Conservation (phyloP, 2,329 filamentous ascomycete genomes). For the Fusarium tuaranense region DNA sequence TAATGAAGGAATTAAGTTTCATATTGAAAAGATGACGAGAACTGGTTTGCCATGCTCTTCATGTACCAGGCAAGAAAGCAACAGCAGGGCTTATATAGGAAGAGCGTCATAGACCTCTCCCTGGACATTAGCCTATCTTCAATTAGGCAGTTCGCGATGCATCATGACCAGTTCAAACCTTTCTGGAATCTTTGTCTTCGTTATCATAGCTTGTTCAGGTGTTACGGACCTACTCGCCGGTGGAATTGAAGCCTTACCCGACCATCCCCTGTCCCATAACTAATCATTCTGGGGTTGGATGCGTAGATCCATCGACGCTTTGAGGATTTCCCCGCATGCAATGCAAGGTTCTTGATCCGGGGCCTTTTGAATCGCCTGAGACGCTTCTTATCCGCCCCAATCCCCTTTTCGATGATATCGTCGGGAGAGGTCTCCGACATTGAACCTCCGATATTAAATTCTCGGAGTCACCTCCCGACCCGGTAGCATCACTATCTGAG, state of each 20-base stretch:
- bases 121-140: background rate
- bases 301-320: constrained; percentile 5
- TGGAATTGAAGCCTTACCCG: background rate
- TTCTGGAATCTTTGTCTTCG: background rate
- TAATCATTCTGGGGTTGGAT: background rate
- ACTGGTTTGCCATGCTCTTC: background rate
- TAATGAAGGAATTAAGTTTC: background rate
- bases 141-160: background rate
- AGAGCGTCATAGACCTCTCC: background rate
- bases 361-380: constrained; percentile 1
- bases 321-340: constrained; percentile 1
- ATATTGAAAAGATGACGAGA: background rate
- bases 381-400: background rate
- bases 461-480: background rate
- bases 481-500: background rate
- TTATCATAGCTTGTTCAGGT: background rate
- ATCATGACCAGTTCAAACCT: background rate
- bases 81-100: background rate
- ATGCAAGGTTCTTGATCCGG: constrained; percentile 2
- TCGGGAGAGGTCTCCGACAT: background rate
- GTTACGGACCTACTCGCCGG: background rate
- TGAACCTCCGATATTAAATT: background rate
- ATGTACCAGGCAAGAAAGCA: background rate
- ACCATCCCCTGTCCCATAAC: background rate
- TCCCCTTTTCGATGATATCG: background rate